Evolutionary conservation across 805 yeast species (phyloP).

Genomic region (Jamesozyma piceae): DNA sequence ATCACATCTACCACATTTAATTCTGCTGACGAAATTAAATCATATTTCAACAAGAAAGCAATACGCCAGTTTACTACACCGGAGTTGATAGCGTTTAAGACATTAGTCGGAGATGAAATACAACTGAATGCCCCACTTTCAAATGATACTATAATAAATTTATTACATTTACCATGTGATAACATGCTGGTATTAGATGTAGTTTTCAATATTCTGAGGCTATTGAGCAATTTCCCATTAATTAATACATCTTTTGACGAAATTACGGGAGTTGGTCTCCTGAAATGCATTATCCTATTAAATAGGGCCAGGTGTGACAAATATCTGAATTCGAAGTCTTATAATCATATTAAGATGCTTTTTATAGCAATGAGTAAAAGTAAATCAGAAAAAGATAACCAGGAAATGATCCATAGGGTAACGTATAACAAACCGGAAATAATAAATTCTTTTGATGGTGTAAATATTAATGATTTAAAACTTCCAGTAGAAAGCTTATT

Average conservation of each 20-base stretch:
- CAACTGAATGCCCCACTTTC: slow-evolving; percentile 20
- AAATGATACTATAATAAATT: slow-evolving; percentile 20
- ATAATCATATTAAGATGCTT: slow-evolving; percentile 37
- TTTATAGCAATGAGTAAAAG: slow-evolving; percentile 38
- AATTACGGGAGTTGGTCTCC: slow-evolving; percentile 33
- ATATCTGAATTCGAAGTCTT: slow-evolving; percentile 29
- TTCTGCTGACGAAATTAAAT: slow-evolving; percentile 7
- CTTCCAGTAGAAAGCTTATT: slow-evolving; percentile 36
- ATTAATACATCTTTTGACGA: slow-evolving; percentile 29
- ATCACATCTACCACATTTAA: neutral
- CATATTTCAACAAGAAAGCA: slow-evolving; percentile 12
- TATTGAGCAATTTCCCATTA: slow-evolving; percentile 44
- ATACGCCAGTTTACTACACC: slow-evolving; percentile 14
- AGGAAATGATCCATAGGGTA: neutral
- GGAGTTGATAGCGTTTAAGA: slow-evolving; percentile 20
- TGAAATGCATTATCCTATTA: slow-evolving; percentile 39
- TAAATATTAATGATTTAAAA: slow-evolving; percentile 31
- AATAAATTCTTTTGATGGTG: slow-evolving; percentile 37
- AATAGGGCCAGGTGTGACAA: slow-evolving; percentile 33
- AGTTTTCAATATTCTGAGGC: slow-evolving; percentile 34
- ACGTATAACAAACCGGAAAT: slow-evolving; percentile 8
- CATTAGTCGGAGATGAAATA: slow-evolving; percentile 16
- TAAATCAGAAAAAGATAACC: slow-evolving; percentile 2
- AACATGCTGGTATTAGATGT: slow-evolving; percentile 26
- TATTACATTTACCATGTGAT: slow-evolving; percentile 33